Evolutionary conservation across 371 early-diverging fungal genomes (phyloP).

Genomic region (Circinella umbellata): DNA sequence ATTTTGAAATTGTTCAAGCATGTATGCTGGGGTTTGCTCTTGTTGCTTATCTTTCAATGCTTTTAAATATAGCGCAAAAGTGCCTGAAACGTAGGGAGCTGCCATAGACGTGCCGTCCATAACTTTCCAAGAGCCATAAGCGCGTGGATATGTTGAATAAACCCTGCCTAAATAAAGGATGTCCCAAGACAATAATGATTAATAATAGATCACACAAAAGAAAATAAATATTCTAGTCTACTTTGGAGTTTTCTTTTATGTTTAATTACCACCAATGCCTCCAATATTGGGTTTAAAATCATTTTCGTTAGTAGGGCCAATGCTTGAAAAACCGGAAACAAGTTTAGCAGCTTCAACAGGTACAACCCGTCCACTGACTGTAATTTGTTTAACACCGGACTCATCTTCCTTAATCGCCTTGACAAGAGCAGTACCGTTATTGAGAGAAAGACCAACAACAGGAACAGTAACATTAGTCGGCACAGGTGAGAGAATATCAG

Average conservation of each 20-base stretch:
- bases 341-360: constrained; percentile 37
- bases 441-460: constrained; percentile 38
- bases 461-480: constrained; percentile 25
- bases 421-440: constrained; percentile 25
- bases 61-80: constrained; percentile 66
- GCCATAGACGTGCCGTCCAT: constrained; percentile 72
- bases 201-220: no score
- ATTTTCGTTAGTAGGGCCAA: constrained; percentile 46
- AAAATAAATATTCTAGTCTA: no score
- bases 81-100: constrained; percentile 75
- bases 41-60: constrained; percentile 11
- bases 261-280: constrained; percentile 57
- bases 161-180: constrained; percentile 45
- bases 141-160: constrained; percentile 62
- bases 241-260: no score
- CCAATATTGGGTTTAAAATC: constrained; percentile 59
- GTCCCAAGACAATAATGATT: no score
- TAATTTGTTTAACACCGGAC: not conserved
- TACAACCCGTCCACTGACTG: not conserved
- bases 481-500: not conserved
- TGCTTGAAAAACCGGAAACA: constrained; percentile 58
- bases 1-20: constrained; percentile 56
- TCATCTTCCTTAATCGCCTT: not conserved
- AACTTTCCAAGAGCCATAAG: constrained; percentile 53
- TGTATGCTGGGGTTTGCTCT: constrained; percentile 3